Base-by-base conservation (phyloP, 2,329 filamentous ascomycete species). In the Dothiorella sarmentorum region DNA sequence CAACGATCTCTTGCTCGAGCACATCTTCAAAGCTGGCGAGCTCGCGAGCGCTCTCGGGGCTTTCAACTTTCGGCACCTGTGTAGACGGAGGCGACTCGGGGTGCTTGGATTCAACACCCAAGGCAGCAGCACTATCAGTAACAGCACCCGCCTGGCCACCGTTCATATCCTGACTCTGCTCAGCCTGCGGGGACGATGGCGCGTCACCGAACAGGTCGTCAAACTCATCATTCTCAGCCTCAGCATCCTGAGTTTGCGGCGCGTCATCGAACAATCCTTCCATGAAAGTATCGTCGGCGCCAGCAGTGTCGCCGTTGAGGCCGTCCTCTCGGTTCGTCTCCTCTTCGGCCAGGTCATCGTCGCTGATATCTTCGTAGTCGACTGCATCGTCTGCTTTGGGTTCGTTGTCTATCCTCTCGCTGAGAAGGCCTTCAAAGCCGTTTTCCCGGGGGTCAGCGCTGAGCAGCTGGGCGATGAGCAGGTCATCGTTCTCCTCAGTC, bases 351-450 rank as follows among this genome's bases (percentile, higher is more conserved):
- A 96, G 81, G 63, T 97, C 92, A 69, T 95, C 91, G 70, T 97
- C 93, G 64, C 88, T 88, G 62, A 97, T 92, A 68, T 96, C 90
- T 69, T 90, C 91, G 66, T 82, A 99, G 69, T 99, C 94, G 62
- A 94, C 77, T 38, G 94, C 94, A 75, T 97, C 90, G 61, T 91
- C 91, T 57, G 91, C 93, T 74, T 99, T 99, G 71, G 91, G 88
- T 18, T 80, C 82, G 55, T 71, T 65, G 55, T 79, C 77, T 55
- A 81, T 71, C 56, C 72, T 68, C 31, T 68, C 63, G 18, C 17
- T 37, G 55, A 68, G 64, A 31, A 59, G 26, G 18, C 57, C 57
- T 17, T 68, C 68, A 35, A 73, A 57, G 29, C 66, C 67, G 7
- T 60, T 65, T 27, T 65, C 64, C 60, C 44, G 45, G 9, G 44